Percentiles rank a stretch among this genome's conserved stretches.
Evolutionary conservation across 23 red algal genomes (phyloP).

Genomic region (Gracilaria caudata): DNA sequence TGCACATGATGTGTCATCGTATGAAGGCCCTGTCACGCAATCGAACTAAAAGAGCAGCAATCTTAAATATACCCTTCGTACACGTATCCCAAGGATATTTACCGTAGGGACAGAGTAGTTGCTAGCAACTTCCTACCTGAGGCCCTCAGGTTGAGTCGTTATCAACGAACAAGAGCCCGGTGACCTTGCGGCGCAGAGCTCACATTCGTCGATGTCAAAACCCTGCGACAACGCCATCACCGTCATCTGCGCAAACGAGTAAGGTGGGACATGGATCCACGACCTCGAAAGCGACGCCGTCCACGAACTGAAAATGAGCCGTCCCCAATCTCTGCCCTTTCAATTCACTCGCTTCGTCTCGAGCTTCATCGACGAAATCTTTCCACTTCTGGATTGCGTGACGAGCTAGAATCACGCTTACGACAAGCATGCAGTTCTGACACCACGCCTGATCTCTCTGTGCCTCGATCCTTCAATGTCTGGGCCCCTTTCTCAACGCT

Average conservation of each 20-base stretch:
- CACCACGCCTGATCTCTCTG: not conserved
- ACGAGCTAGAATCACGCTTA: slow-evolving; percentile 21
- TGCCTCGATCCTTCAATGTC: not conserved
- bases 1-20: no score
- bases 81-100: no score
- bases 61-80: no score
- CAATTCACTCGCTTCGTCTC: slow-evolving; percentile 42
- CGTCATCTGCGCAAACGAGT: not conserved
- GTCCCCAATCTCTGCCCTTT: slow-evolving; percentile 22
- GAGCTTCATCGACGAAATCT: slow-evolving; percentile 57
- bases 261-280: not conserved
- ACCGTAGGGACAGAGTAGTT: no score
- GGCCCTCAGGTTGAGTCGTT: no score
- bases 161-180: no score
- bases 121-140: no score
- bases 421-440: not conserved
- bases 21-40: no score
- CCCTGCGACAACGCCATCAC: no score
- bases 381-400: slow-evolving; percentile 11
- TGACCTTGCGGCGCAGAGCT: no score
- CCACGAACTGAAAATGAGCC: not conserved
- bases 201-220: no score
- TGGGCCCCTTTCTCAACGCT: not conserved
- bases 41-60: no score
- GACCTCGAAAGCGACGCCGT: slow-evolving; percentile 14